Percentiles rank a stretch among this genome's conserved stretches.
Conservation (phyloP, 345 rosid species). For the Salix dunnii region DNA sequence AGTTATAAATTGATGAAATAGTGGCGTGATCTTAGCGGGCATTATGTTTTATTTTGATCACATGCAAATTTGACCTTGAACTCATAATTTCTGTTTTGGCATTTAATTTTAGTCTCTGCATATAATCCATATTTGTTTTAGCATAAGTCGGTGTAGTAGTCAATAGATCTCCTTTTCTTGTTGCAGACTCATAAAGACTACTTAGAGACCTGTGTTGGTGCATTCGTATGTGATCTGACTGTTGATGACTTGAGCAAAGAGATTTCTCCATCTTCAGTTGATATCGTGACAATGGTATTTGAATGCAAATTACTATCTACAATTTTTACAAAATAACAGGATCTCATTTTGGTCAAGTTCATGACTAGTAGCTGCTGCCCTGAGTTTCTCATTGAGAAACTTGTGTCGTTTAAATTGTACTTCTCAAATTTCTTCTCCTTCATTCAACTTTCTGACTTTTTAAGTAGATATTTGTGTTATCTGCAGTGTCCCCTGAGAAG, state of each 20-base stretch:
- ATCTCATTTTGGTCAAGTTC: neutral
- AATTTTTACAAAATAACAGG: neutral
- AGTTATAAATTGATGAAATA: neutral
- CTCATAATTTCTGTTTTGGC: neutral
- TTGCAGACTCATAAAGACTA: constrained; percentile 81
- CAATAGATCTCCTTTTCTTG: constrained; percentile 9
- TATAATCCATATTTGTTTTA: constrained; percentile 6
- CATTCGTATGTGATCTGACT: constrained; percentile 81
- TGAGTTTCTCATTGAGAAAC: neutral
- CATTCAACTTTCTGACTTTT: constrained; percentile 45
- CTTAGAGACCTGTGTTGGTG: constrained; percentile 47
- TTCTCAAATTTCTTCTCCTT: constrained; percentile 8
- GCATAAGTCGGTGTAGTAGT: neutral
- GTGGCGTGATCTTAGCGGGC: neutral
- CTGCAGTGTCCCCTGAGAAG: constrained; percentile 94
- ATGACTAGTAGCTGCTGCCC: neutral
- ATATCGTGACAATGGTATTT: constrained; percentile 89
- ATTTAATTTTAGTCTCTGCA: neutral
- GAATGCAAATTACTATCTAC: constrained; percentile 9
- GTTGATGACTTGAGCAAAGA: constrained; percentile 63
- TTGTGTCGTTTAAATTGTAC: neutral
- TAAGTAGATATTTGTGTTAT: constrained; percentile 86
- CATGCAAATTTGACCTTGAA: neutral
- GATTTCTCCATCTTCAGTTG: constrained; percentile 71
- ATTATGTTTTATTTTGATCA: neutral